Percentiles rank a stretch among this genome's conserved stretches.
Evolutionary conservation across 768 basidiomycete species (phyloP).

Genomic region (Trametes maxima): DNA sequence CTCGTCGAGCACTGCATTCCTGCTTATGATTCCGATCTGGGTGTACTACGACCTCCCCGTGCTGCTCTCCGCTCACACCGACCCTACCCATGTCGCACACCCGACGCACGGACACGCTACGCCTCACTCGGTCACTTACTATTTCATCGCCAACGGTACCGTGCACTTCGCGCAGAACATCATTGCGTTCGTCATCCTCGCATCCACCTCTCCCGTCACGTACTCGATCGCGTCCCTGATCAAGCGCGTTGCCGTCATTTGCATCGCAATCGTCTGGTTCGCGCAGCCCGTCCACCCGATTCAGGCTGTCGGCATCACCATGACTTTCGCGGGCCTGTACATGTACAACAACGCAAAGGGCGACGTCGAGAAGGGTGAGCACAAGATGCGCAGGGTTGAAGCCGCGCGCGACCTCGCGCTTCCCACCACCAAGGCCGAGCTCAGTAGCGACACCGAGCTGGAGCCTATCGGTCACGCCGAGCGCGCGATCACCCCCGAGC

Average conservation of each 20-base stretch:
- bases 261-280: slow-evolving; percentile 98
- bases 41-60: slow-evolving; percentile 81
- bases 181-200: slow-evolving; percentile 94
- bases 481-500: slow-evolving; percentile 10
- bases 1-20: slow-evolving; percentile 91
- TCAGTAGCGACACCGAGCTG: slow-evolving; percentile 48
- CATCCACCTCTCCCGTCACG: slow-evolving; percentile 95
- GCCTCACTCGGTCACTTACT: slow-evolving; percentile 69
- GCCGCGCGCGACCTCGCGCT: slow-evolving; percentile 68
- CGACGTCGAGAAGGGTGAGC: slow-evolving; percentile 93
- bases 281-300: slow-evolving; percentile 80
- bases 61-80: slow-evolving; percentile 50
- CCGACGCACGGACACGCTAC: slow-evolving; percentile 46
- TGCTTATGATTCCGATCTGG: slow-evolving; percentile 97
- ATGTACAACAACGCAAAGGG: slow-evolving; percentile 95
- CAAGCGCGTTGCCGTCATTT: slow-evolving; percentile 98
- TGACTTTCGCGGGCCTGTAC: slow-evolving; percentile 90
- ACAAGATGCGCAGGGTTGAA: slow-evolving; percentile 77
- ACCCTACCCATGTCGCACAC: slow-evolving; percentile 47
- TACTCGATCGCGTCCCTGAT: slow-evolving; percentile 98
- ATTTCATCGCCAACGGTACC: slow-evolving; percentile 92
- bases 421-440: slow-evolving; percentile 67
- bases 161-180: slow-evolving; percentile 98
- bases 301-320: slow-evolving; percentile 85
- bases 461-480: slow-evolving; percentile 2